Base-by-base conservation (phyloP, 2,329 filamentous ascomycete species). In the Nemania bipapillata region DNA sequence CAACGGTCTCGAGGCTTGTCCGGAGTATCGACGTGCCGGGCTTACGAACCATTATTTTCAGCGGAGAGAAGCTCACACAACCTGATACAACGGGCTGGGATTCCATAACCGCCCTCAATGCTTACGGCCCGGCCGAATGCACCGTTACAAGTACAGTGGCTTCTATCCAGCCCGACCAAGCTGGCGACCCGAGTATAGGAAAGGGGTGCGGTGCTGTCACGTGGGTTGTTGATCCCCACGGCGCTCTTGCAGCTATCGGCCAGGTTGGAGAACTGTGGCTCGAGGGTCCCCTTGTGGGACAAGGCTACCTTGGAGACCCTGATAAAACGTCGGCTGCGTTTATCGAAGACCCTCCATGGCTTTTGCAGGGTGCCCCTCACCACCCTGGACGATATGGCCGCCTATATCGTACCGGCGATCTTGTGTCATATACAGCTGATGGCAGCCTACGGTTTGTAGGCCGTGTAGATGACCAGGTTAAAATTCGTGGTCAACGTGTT, bases 401-500 rank as follows among this genome's bases (percentile, higher is more conserved):
- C 52, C 74, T 79, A 7, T 79, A 79, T 64, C 75, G 80, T 22
- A 56, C 61, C 66, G 73, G 73, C 22, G 81, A 81, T 62, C 66
- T 73, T 26, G 66, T 79, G 40, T 70, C 79, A 35, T 56, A 60
- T n/a, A 67, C 72, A 26, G 20, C 59, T 4, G 66, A 76, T n/a
- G 72, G 74, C 35, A 68, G 69, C 28, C 50, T 69, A 28, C 79
- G 74, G 67, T 50, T 69, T 54, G 66, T 59, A 26, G 61, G 66
- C 26, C 45, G 65, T 6, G 49, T 26, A 20, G 65, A 68, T 28
- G 50, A 32, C 42, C 65, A 68, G 35, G 58, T 65, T 20, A 70
- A 70, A 24, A 26, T 70, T n/a, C 59, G 53, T 20, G 68, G 68
- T 11, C 68, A 70, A 22, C 55, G 68, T 11, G 42, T 67, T 7